Conservation (phyloP, 768 basidiomycete genomes). For the Tricholoma terreum region DNA sequence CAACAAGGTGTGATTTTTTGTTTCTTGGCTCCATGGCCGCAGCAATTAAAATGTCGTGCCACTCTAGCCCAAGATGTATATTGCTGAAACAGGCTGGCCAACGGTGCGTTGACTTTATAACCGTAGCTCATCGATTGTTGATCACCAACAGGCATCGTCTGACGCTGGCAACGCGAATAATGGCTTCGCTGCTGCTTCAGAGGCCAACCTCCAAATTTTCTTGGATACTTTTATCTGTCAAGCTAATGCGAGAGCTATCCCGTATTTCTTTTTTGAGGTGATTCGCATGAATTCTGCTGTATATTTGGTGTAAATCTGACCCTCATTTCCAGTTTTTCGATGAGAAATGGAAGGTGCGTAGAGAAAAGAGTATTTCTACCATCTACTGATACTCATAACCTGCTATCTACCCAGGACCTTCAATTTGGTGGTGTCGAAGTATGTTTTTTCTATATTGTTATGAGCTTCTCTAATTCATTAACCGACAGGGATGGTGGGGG, state of each 20-base stretch:
- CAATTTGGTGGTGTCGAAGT: constrained; percentile 76
- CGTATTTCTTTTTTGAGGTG: constrained; percentile 88
- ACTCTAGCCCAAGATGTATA: constrained; percentile 74
- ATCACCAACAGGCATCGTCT: constrained; percentile 46
- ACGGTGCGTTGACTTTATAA: constrained; percentile 42
- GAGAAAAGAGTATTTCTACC: not conserved
- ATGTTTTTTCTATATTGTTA: not conserved
- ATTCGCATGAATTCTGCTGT: constrained; percentile 14
- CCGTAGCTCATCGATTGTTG: not conserved
- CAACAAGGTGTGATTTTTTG: constrained; percentile 45
- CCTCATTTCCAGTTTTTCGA: constrained; percentile 58
- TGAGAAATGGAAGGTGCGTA: constrained; percentile 72
- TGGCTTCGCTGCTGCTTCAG: constrained; percentile 63
- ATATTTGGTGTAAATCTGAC: not conserved
- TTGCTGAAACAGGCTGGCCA: constrained; percentile 89
- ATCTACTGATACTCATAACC: not conserved
- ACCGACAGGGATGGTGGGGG: constrained; percentile 42
- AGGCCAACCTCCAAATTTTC: constrained; percentile 68
- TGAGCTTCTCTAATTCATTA: not conserved
- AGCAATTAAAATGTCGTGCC: not conserved
- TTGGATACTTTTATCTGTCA: constrained; percentile 87
- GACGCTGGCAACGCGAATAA: constrained; percentile 55
- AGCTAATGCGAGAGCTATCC: constrained; percentile 71
- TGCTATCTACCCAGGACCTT: constrained; percentile 35
- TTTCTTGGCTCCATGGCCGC: not conserved